These are phyloP conservation scores for Globisporangium sylvaticum DNA, from an alignment of 352 stramenopile genomes.

Conservation along the genomic window DNA sequence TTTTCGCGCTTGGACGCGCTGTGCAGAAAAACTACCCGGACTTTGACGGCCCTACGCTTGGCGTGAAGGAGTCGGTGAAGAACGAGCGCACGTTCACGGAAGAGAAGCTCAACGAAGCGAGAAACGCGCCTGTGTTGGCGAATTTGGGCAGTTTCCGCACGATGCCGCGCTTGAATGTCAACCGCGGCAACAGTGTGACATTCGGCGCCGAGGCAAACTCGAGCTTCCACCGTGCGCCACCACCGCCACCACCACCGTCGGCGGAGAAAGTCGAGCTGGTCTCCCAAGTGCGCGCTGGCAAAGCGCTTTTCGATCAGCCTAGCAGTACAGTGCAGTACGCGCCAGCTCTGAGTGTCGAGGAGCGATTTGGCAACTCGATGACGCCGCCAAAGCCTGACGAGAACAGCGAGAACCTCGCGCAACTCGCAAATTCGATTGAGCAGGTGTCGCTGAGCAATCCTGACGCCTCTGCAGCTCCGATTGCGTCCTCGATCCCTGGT, in stretches of 20 bases:
- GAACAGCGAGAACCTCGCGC: conserved; percentile 38
- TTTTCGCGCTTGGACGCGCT: conserved; percentile 68
- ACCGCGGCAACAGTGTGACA: conserved; percentile 60
- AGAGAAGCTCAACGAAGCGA: conserved; percentile 60
- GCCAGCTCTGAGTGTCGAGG: conserved; percentile 7
- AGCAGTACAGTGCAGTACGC: conserved; percentile 23
- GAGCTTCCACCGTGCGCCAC: conserved; percentile 49
- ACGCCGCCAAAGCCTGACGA: conserved; percentile 21
- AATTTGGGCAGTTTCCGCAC: conserved; percentile 71
- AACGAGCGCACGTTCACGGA: conserved; percentile 72
- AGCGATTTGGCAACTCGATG: conserved; percentile 10
- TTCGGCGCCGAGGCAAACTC: conserved; percentile 64
- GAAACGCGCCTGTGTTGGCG: conserved; percentile 54
- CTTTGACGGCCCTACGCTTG: conserved; percentile 70
- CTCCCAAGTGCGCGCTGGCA: conserved; percentile 44
- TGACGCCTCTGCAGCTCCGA: background rate
- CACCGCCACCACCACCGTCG: conserved; percentile 65
- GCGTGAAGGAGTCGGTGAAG: conserved; percentile 77
- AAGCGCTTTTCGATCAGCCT: conserved; percentile 24
- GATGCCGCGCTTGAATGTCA: conserved; percentile 57
- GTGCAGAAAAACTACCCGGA: conserved; percentile 72
- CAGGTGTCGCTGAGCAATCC: conserved; percentile 24
- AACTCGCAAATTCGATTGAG: conserved; percentile 41
- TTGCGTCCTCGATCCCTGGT: conserved; percentile 33
- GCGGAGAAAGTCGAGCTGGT: conserved; percentile 69